These are phyloP conservation scores for Curvularia spicifera DNA, from an alignment of 2,329 filamentous ascomycete genomes.

Conservation along the genomic window DNA sequence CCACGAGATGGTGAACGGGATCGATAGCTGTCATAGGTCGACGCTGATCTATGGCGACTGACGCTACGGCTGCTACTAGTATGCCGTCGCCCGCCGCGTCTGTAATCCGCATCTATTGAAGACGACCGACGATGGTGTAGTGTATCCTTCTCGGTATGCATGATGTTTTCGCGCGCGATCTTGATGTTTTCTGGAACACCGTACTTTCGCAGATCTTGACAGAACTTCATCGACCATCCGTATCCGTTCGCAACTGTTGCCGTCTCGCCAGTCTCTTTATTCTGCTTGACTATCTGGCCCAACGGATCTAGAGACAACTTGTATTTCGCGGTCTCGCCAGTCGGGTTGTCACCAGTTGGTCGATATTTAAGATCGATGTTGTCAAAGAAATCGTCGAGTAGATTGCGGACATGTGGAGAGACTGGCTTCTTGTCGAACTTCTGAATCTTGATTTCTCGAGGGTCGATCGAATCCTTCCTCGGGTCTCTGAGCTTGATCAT, in stretches of 20 bases:
- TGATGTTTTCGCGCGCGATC: slow-evolving; percentile 28
- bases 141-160: slow-evolving; percentile 27
- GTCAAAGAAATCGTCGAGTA: slow-evolving; percentile 73
- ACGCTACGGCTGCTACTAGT: slow-evolving; percentile 24
- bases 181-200: slow-evolving; percentile 33
- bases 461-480: slow-evolving; percentile 73
- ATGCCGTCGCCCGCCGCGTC: slow-evolving; percentile 16
- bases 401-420: slow-evolving; percentile 69
- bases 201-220: slow-evolving; percentile 74
- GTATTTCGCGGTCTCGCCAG: slow-evolving; percentile 53
- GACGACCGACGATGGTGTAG: slow-evolving; percentile 21
- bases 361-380: slow-evolving; percentile 59
- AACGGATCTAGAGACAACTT: slow-evolving; percentile 67
- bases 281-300: slow-evolving; percentile 70
- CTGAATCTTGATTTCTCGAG: slow-evolving; percentile 66
- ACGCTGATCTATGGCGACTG: slow-evolving; percentile 24
- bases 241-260: slow-evolving; percentile 78
- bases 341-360: slow-evolving; percentile 52
- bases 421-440: slow-evolving; percentile 72
- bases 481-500: slow-evolving; percentile 72
- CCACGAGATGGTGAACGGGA: slow-evolving; percentile 25
- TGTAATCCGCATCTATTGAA: slow-evolving; percentile 26
- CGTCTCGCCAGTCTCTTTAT: slow-evolving; percentile 70
- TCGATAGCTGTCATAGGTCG: slow-evolving; percentile 23
- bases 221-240: slow-evolving; percentile 83